Conservation (phyloP, 352 stramenopile genomes). For the Globisporangium uncinulatum region DNA sequence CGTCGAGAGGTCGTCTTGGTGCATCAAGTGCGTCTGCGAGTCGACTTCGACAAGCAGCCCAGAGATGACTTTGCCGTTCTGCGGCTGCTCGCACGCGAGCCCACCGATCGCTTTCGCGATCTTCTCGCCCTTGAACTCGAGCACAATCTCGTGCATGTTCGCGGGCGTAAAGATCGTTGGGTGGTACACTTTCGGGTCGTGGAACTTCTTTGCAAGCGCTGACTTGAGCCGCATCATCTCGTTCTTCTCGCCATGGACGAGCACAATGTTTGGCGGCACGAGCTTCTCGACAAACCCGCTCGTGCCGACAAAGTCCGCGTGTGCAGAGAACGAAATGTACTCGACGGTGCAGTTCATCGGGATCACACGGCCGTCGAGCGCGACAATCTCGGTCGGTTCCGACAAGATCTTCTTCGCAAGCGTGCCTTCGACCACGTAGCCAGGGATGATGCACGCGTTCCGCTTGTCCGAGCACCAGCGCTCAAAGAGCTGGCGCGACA, state of each 20-base stretch:
- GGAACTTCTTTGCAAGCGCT: slow-evolving; percentile 88
- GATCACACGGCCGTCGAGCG: slow-evolving; percentile 91
- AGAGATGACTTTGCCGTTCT: slow-evolving; percentile 75
- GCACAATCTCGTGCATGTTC: slow-evolving; percentile 85
- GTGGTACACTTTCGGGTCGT: slow-evolving; percentile 82
- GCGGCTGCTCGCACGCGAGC: slow-evolving; percentile 60
- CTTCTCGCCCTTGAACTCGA: slow-evolving; percentile 87
- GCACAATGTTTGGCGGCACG: slow-evolving; percentile 91
- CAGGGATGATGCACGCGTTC: slow-evolving; percentile 98
- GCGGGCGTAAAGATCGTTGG: slow-evolving; percentile 77
- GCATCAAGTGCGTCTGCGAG: slow-evolving; percentile 81
- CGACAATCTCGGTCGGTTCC: slow-evolving; percentile 94
- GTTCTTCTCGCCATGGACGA: slow-evolving; percentile 97
- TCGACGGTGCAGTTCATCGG: slow-evolving; percentile 94
- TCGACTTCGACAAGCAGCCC: slow-evolving; percentile 84
- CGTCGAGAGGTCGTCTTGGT: slow-evolving; percentile 77
- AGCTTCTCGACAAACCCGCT: slow-evolving; percentile 94
- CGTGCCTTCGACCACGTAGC: slow-evolving; percentile 98
- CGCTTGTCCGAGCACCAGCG: slow-evolving; percentile 96
- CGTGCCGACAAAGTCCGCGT: slow-evolving; percentile 97
- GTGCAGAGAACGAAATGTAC: slow-evolving; percentile 97
- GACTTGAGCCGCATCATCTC: slow-evolving; percentile 97
- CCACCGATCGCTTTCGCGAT: slow-evolving; percentile 83
- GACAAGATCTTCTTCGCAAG: slow-evolving; percentile 97
- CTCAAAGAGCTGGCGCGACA: slow-evolving; percentile 97